Evolutionary conservation across 2,329 filamentous ascomycete species (phyloP).

Genomic region (Colletotrichum incanum): DNA sequence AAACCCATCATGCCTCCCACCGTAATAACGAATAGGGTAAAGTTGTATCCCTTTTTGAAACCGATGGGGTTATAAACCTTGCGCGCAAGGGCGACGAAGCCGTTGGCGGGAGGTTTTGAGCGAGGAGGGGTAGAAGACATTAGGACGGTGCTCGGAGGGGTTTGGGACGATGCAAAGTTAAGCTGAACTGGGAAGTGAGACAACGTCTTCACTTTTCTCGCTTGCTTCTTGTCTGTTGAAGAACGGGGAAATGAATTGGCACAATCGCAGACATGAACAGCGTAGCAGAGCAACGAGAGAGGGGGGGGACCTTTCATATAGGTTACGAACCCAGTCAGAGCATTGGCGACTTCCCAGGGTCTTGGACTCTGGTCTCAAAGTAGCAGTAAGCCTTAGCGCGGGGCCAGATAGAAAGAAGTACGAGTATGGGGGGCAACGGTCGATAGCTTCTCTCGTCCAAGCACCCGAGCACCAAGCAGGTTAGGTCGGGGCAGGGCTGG

Average conservation of each 20-base stretch:
- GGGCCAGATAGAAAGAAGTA: conserved; percentile 1
- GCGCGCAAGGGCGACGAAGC: conserved; percentile 44
- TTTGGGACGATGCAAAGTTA: not conserved
- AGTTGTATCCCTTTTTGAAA: conserved; percentile 72
- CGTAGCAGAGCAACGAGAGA: not conserved
- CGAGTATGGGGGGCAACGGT: conserved; percentile 10
- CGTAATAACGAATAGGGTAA: conserved; percentile 67
- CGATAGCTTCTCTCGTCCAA: conserved; percentile 10
- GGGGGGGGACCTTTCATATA: conserved; percentile 9
- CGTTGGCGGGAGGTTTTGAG: conserved; percentile 40
- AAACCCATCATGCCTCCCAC: conserved; percentile 64
- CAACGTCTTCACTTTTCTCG: conserved; percentile 9
- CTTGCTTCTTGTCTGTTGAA: conserved; percentile 31
- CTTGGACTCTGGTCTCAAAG: conserved; percentile 4
- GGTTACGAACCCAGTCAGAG: not conserved
- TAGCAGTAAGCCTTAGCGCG: conserved; percentile 1
- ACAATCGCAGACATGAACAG: not conserved
- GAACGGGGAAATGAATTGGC: conserved; percentile 12
- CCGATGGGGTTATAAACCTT: conserved; percentile 64
- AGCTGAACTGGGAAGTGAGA: conserved; percentile 20
- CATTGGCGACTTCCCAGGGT: not conserved
- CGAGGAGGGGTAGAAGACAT: conserved; percentile 24
- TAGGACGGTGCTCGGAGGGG: not conserved
- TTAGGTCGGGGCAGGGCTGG: conserved; percentile 6
- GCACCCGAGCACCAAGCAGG: not conserved